Base-by-base conservation (phyloP, 2,329 filamentous ascomycete genomes). In the Pseudogymnoascus sp. region DNA sequence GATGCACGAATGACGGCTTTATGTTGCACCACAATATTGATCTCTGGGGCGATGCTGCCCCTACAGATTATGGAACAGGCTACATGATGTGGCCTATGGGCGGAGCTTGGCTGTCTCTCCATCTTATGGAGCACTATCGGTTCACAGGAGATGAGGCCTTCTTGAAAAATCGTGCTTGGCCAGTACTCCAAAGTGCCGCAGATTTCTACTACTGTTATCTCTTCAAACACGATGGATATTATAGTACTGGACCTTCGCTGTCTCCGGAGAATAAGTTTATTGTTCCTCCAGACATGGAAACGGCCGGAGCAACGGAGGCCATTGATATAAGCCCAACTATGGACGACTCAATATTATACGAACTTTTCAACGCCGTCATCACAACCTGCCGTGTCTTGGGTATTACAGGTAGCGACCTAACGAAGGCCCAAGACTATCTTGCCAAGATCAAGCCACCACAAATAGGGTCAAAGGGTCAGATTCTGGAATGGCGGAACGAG, bases 191-290 rank as follows among this genome's bases (percentile, higher is more conserved):
- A 16, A 72, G 71, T 2, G 74, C 73, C 26, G 68, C 74, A 2
- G 64, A 72, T 6, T 78, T 80, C 63, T 73, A 76, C 4, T 68
- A 75, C 5, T 76, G 77, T 59, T 78, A 76, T 63, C 66, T 77
- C 0, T 71, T 77, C 2, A 67, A n/a, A 10, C 71, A 71, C 10
- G 67, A 74, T 0, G 67, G 73, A 6, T 65, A 70, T 22, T 69
- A 73, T 64, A 73, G 76, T 50, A 75, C 73, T 0, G 71, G 67
- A 14, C 74, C 74, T 4, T 74, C 72, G 1, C 60, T 72, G 3
- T 75, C 73, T 1, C 74, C 73, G 0, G 74, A 75, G 60, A 75
- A 75, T 33, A 70, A 66, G 2, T 75, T 70, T 35, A 65, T 38
- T 22, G 63, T 67, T 8, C 61, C 62, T 11, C 65, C 63, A 8